These are phyloP conservation scores for Spiromastix sp. DNA, from an alignment of 2,329 filamentous ascomycete species.

Conservation along the genomic window DNA sequence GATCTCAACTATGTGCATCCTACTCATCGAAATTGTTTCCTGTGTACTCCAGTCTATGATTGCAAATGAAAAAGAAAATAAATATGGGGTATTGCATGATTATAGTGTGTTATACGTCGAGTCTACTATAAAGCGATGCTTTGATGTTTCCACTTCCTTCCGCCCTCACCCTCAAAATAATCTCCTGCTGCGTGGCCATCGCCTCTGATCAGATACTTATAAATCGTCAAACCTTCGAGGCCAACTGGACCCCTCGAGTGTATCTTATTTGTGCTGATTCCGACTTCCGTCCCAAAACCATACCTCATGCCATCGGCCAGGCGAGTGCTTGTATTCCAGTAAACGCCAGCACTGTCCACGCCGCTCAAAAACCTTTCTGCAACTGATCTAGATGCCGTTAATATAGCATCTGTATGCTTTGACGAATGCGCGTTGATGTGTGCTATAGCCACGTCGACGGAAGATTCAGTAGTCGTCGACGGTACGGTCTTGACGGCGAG, in stretches of 20 bases:
- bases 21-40: too few relatives aligned
- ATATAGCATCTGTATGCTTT: conserved; percentile 85
- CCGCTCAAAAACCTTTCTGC: conserved; percentile 76
- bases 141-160: conserved; percentile 48
- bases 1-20: too few relatives aligned
- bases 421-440: conserved; percentile 92
- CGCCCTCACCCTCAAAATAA: conserved; percentile 49
- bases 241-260: conserved; percentile 89
- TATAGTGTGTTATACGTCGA: too few relatives aligned
- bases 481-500: conserved; percentile 74
- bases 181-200: conserved; percentile 69
- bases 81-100: too few relatives aligned
- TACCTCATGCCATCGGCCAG: conserved; percentile 96
- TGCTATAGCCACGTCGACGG: conserved; percentile 59
- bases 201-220: conserved; percentile 88
- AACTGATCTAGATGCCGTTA: conserved; percentile 57
- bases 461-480: conserved; percentile 17
- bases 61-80: too few relatives aligned
- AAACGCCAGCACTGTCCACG: conserved; percentile 83
- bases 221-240: conserved; percentile 88
- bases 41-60: too few relatives aligned
- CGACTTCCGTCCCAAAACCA: conserved; percentile 95
- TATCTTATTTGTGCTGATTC: conserved; percentile 98
- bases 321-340: conserved; percentile 92
- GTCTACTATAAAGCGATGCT: too few relatives aligned